These are phyloP conservation scores for Carex kokanica DNA, from an alignment of 176 grass and related monocot genomes.

Conservation along the genomic window DNA sequence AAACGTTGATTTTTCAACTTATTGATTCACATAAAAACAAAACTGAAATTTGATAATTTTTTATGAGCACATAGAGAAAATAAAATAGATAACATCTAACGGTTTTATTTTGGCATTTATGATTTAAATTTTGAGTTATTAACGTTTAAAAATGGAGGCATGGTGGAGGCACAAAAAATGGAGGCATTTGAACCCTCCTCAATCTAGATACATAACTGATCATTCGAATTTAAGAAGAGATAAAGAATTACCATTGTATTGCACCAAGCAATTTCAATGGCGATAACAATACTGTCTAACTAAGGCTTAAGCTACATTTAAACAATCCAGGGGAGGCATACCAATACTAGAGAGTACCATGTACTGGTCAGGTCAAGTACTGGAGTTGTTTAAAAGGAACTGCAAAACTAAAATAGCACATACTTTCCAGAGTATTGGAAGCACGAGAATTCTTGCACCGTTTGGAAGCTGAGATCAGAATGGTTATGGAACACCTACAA, in stretches of 20 bases:
- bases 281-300: neutral
- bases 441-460: conserved; percentile 54
- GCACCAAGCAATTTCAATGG: neutral
- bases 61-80: too few relatives aligned
- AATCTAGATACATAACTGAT: conserved; percentile 24
- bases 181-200: too few relatives aligned
- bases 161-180: too few relatives aligned
- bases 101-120: too few relatives aligned
- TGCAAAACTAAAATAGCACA: neutral
- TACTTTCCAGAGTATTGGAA: conserved; percentile 82
- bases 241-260: neutral
- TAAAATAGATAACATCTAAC: too few relatives aligned
- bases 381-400: neutral
- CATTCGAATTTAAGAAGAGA: neutral
- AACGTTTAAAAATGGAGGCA: too few relatives aligned
- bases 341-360: neutral
- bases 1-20: too few relatives aligned
- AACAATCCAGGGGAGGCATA: neutral
- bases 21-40: too few relatives aligned
- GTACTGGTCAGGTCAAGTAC: neutral
- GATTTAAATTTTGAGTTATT: too few relatives aligned
- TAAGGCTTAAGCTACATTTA: neutral
- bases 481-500: conserved; percentile 64
- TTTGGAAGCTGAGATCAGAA: conserved; percentile 41
- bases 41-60: too few relatives aligned